These are phyloP conservation scores for Lachancea sp. DNA, from an alignment of 805 yeast species.

Conservation along the genomic window DNA sequence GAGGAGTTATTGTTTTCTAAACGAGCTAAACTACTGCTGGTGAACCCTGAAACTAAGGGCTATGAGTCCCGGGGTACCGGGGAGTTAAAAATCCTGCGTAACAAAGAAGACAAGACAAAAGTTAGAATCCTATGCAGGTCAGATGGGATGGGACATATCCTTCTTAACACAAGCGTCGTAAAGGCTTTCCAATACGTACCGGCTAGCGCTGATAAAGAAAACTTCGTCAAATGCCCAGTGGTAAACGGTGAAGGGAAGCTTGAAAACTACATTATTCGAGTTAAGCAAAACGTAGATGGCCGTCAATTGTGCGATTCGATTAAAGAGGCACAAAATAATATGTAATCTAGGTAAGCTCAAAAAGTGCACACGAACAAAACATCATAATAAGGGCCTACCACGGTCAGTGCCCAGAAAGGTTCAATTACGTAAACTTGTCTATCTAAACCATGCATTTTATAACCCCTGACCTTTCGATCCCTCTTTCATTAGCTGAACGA, in stretches of 20 bases:
- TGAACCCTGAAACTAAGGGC: conserved; percentile 43
- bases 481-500: conserved; percentile 12
- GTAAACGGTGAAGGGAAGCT: conserved; percentile 50
- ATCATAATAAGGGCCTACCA: not conserved
- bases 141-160: conserved; percentile 77
- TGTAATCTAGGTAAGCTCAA: conserved; percentile 14
- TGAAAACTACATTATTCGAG: conserved; percentile 64
- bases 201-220: conserved; percentile 51
- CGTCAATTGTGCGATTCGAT: conserved; percentile 29
- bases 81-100: conserved; percentile 63
- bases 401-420: not conserved
- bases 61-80: conserved; percentile 74
- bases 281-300: conserved; percentile 45
- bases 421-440: not conserved
- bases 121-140: conserved; percentile 74
- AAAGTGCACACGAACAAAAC: not conserved
- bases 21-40: conserved; percentile 64
- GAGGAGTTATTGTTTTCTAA: conserved; percentile 61
- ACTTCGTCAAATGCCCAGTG: conserved; percentile 60
- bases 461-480: conserved; percentile 14
- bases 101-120: conserved; percentile 49
- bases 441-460: conserved; percentile 8
- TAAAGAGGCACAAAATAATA: conserved; percentile 29
- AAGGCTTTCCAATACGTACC: conserved; percentile 53
- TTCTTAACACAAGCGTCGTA: conserved; percentile 60